Evolutionary conservation across 257 asterid genomes (phyloP).

Genomic region (Solanum stenotomum): DNA sequence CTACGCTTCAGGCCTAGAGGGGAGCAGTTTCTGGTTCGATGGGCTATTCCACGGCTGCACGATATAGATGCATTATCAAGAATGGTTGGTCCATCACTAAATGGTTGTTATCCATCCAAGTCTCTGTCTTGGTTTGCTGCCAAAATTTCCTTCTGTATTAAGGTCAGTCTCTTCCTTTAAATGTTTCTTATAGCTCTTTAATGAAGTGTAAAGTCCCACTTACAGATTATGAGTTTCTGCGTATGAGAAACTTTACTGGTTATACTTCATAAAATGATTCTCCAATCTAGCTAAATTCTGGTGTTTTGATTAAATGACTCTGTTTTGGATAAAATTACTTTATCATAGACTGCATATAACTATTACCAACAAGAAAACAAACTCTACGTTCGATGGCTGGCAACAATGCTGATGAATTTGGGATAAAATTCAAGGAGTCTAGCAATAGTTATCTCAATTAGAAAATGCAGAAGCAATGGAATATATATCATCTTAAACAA

Average conservation of each 20-base stretch:
- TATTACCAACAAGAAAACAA: background rate
- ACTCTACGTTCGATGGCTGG: background rate
- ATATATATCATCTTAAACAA: too few species aligned
- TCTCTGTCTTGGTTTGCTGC: conserved; percentile 86
- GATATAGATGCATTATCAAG: conserved; percentile 74
- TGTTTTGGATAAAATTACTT: background rate
- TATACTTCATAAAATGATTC: background rate
- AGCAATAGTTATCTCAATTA: too few species aligned
- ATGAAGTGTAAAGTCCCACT: background rate
- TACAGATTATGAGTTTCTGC: background rate
- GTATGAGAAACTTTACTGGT: background rate
- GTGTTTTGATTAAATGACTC: background rate
- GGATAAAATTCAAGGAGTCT: too few species aligned
- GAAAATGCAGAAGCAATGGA: too few species aligned
- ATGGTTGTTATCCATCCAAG: conserved; percentile 66
- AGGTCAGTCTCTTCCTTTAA: conserved; percentile 26
- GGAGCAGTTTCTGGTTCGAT: conserved; percentile 70
- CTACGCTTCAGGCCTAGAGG: conserved; percentile 33
- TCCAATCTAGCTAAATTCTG: background rate
- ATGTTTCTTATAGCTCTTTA: background rate
- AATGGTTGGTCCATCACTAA: conserved; percentile 84
- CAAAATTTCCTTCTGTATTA: conserved; percentile 73
- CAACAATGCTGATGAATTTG: too few species aligned
- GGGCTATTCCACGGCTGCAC: conserved; percentile 73
- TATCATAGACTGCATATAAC: background rate